Conservation (phyloP, 2,329 filamentous ascomycete genomes). For the Orbilia quercus region DNA sequence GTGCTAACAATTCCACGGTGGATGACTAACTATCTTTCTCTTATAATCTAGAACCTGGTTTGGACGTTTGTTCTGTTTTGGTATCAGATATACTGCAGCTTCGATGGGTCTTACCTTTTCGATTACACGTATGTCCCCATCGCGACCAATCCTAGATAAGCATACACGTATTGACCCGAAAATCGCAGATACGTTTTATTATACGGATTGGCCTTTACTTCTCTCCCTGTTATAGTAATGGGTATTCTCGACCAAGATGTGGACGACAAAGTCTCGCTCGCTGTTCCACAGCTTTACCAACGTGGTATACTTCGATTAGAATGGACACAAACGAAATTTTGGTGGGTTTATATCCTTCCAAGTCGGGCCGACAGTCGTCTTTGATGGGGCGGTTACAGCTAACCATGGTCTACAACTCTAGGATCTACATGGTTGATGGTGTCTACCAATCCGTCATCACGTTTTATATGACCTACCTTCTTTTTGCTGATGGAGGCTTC, state of each 20-base stretch:
- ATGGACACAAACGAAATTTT: constrained; percentile 97
- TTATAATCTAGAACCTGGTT: constrained; percentile 81
- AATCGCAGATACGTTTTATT: constrained; percentile 79
- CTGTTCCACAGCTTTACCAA: constrained; percentile 93
- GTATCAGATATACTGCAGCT: constrained; percentile 95
- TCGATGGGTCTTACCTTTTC: constrained; percentile 95
- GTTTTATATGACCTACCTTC: constrained; percentile 90
- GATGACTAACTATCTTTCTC: constrained; percentile 59
- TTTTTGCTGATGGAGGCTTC: constrained; percentile 77
- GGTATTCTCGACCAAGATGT: constrained; percentile 98
- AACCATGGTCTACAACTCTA: constrained; percentile 62
- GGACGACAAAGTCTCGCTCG: constrained; percentile 89
- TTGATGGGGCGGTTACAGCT: constrained; percentile 1
- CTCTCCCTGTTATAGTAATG: constrained; percentile 92
- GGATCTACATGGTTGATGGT: constrained; percentile 93
- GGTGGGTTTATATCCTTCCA: constrained; percentile 70
- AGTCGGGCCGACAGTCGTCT: background rate
- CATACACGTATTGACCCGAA: constrained; percentile 11
- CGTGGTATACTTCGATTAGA: constrained; percentile 94
- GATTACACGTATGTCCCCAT: constrained; percentile 76
- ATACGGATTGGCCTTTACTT: constrained; percentile 97
- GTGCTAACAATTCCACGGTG: background rate
- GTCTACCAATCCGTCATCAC: constrained; percentile 93
- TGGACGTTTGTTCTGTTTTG: constrained; percentile 98
- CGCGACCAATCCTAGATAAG: background rate